These are phyloP conservation scores for Parastagonospora avenae DNA, from an alignment of 2,329 filamentous ascomycete species.

Conservation along the genomic window DNA sequence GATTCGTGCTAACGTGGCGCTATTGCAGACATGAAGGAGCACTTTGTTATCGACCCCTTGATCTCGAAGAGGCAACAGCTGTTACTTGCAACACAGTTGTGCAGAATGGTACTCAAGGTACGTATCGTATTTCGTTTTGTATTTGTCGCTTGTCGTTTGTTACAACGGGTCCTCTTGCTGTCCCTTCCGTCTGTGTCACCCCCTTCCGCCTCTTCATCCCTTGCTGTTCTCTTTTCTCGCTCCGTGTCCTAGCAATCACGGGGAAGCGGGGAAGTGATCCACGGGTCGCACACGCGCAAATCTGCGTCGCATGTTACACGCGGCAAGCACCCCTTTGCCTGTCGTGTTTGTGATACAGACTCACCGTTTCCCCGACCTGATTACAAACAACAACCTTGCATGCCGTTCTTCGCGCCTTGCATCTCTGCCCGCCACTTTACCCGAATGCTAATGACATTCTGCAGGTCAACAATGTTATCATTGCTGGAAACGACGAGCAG, in stretches of 20 bases:
- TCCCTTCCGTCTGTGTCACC: conserved; percentile 7
- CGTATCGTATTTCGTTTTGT: conserved; percentile 31
- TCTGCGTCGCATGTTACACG: conserved; percentile 25
- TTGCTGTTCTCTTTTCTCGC: conserved; percentile 10
- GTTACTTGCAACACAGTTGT: conserved; percentile 93
- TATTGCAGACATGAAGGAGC: conserved; percentile 83
- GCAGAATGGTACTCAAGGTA: conserved; percentile 78
- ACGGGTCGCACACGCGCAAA: conserved; percentile 11
- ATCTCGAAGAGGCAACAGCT: conserved; percentile 99
- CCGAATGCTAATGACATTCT: conserved; percentile 14
- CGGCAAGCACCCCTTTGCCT: conserved; percentile 11
- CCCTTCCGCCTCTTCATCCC: conserved; percentile 6
- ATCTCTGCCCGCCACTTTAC: conserved; percentile 2
- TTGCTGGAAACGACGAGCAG: conserved; percentile 83
- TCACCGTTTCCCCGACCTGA: background rate
- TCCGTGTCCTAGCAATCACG: conserved; percentile 9
- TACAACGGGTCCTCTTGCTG: conserved; percentile 11
- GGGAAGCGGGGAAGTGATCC: conserved; percentile 22
- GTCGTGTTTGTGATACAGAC: background rate
- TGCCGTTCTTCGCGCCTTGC: background rate
- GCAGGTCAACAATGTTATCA: conserved; percentile 87
- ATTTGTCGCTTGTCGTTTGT: conserved; percentile 13
- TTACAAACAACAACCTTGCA: background rate
- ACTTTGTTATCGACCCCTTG: conserved; percentile 96
- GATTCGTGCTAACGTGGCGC: conserved; percentile 32